phyloP scores from a whole-genome alignment of 352 stramenopile genomes.

The Pythium aphanidermatum region DNA sequence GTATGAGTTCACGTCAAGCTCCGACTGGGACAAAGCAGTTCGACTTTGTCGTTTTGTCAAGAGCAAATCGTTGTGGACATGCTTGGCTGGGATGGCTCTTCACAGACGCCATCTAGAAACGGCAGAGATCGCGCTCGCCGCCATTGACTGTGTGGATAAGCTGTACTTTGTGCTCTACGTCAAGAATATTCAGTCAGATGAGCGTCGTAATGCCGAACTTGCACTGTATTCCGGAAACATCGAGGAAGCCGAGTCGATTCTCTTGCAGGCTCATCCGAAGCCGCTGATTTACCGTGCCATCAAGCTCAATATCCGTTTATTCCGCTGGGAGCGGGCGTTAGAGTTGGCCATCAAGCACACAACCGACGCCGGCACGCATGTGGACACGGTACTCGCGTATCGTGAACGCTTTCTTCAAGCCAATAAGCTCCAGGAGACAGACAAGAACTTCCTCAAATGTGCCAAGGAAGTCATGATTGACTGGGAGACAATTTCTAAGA shows the following conservation, averaged over 20 bases:
- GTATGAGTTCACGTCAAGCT: conserved; percentile 73
- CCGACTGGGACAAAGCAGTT: conserved; percentile 90
- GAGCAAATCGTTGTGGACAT: conserved; percentile 86
- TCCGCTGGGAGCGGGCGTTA: conserved; percentile 85
- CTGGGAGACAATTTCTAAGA: conserved; percentile 86
- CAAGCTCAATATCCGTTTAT: conserved; percentile 91
- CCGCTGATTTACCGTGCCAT: conserved; percentile 91
- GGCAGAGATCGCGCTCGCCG: conserved; percentile 89
- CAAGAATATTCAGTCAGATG: conserved; percentile 76
- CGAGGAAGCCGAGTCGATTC: conserved; percentile 90
- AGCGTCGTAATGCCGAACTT: conserved; percentile 86
- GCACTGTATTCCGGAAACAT: conserved; percentile 78
- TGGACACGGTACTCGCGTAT: conserved; percentile 89
- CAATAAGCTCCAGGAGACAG: conserved; percentile 83
- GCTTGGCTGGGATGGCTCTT: conserved; percentile 87
- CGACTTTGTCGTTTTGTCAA: conserved; percentile 91
- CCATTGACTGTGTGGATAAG: conserved; percentile 91
- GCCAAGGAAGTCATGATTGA: conserved; percentile 81
- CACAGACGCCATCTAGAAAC: conserved; percentile 85
- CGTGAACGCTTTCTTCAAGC: conserved; percentile 81
- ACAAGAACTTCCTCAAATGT: conserved; percentile 87
- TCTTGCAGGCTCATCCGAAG: conserved; percentile 84
- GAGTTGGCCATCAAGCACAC: conserved; percentile 89
- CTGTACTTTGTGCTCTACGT: conserved; percentile 91
- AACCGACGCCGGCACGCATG: conserved; percentile 71